A percentile compares a stretch with the other conserved stretches of the same genome.
Conservation (phyloP, 805 yeast genomes). For the Phaffomyces antillensis region DNA sequence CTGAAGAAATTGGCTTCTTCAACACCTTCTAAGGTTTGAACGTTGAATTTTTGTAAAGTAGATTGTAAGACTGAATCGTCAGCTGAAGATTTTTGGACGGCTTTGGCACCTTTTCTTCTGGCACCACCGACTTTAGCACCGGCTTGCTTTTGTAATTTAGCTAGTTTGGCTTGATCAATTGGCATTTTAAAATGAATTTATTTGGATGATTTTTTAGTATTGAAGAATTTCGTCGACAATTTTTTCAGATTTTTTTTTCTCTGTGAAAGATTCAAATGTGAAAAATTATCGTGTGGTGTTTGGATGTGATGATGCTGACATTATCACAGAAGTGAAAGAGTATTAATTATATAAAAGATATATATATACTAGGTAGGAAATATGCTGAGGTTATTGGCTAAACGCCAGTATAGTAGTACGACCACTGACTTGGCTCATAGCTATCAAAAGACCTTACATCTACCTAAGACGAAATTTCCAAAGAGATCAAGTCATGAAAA, state of each 20-base stretch:
- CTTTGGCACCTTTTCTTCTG: slow-evolving; percentile 89
- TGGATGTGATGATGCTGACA: slow-evolving; percentile 1
- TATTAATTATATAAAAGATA: no score
- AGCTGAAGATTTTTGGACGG: slow-evolving; percentile 55
- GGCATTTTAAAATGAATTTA: slow-evolving; percentile 45
- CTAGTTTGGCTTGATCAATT: slow-evolving; percentile 89
- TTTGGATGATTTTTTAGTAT: background rate
- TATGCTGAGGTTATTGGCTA: slow-evolving; percentile 1
- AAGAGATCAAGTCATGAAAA: slow-evolving; percentile 44
- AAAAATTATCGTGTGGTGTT: slow-evolving; percentile 3
- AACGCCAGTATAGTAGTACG: background rate
- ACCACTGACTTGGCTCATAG: slow-evolving; percentile 17
- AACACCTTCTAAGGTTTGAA: slow-evolving; percentile 79
- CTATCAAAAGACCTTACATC: slow-evolving; percentile 23
- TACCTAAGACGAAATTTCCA: slow-evolving; percentile 69
- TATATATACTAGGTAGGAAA: background rate
- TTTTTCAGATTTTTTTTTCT: slow-evolving; percentile 5
- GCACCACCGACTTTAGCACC: slow-evolving; percentile 78
- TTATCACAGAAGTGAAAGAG: no score
- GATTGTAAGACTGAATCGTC: slow-evolving; percentile 90
- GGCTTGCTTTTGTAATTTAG: slow-evolving; percentile 83
- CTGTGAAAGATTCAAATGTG: background rate
- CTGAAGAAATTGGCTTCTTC: slow-evolving; percentile 97
- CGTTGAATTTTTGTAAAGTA: slow-evolving; percentile 82
- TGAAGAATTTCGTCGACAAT: slow-evolving; percentile 4